Conservation (phyloP, 2,329 filamentous ascomycete species). For the Colletotrichum salicis region DNA sequence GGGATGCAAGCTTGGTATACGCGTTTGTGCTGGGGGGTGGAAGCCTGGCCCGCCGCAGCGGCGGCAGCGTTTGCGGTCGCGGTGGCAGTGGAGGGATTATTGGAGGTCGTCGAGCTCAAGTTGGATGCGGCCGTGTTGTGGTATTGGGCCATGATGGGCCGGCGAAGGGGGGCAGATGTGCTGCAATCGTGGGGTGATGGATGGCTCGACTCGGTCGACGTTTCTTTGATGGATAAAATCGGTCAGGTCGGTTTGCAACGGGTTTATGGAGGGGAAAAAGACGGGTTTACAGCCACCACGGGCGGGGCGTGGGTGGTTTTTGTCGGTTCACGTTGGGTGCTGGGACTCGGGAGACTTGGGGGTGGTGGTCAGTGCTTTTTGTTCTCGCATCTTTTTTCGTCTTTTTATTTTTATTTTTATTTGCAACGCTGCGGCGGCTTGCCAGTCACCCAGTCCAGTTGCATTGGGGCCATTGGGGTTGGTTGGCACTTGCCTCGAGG, state of each 20-base stretch:
- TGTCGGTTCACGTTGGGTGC: constrained; percentile 19
- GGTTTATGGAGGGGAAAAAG: constrained; percentile 40
- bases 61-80: constrained; percentile 26
- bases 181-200: constrained; percentile 32
- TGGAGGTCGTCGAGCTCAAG: constrained; percentile 32
- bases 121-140: constrained; percentile 33
- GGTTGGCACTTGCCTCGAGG: not conserved
- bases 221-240: constrained; percentile 36
- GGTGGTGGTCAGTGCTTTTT: constrained; percentile 9
- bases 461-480: not conserved
- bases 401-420: not conserved
- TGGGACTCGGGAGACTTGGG: too few species aligned
- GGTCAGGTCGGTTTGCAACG: constrained; percentile 44
- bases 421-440: constrained; percentile 6
- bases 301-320: constrained; percentile 34
- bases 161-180: constrained; percentile 13
- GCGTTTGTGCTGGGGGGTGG: constrained; percentile 62
- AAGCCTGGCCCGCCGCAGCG: constrained; percentile 16
- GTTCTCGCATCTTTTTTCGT: not conserved
- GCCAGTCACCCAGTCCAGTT: not conserved
- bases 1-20: constrained; percentile 74
- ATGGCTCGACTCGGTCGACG: constrained; percentile 29
- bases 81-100: constrained; percentile 35
- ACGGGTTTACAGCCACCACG: constrained; percentile 29
- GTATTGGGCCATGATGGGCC: constrained; percentile 42